Evolutionary conservation across 345 rosid species (phyloP).

Genomic region (Turnera subulata): DNA sequence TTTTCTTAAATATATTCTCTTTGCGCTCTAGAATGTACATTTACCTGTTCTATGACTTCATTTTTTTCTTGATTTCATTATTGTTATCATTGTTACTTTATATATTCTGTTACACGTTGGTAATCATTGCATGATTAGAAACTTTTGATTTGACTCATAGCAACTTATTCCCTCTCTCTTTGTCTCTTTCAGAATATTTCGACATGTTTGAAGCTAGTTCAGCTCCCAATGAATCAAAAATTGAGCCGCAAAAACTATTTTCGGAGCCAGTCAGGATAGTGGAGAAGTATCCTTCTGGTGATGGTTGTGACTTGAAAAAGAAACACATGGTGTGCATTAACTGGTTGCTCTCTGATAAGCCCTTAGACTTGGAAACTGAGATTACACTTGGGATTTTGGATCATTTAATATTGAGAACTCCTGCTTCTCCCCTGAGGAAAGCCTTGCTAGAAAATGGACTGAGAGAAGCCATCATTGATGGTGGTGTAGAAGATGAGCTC

Average conservation of each 20-base stretch:
- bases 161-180: conserved; percentile 8
- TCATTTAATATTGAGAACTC: conserved; percentile 93
- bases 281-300: conserved; percentile 84
- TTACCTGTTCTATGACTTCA: too few relatives aligned
- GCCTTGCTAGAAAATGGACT: conserved; percentile 88
- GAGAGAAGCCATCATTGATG: conserved; percentile 88
- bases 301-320: conserved; percentile 72
- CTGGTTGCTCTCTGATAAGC: conserved; percentile 85
- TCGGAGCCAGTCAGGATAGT: conserved; percentile 67
- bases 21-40: too few relatives aligned
- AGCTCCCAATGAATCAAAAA: conserved; percentile 55
- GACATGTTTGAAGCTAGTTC: conserved; percentile 71
- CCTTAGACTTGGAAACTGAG: conserved; percentile 84
- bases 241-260: conserved; percentile 61
- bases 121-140: too few relatives aligned
- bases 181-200: conserved; percentile 59
- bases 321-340: conserved; percentile 93
- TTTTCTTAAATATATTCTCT: too few relatives aligned
- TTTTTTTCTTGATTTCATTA: too few relatives aligned
- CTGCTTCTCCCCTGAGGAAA: conserved; percentile 93
- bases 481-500: conserved; percentile 90
- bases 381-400: conserved; percentile 86
- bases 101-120: neutral
- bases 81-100: too few relatives aligned
- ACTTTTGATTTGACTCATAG: neutral